phyloP scores from a whole-genome alignment of 1,284 basidiomycete genomes.

The Apiotrichum veenhuisii region DNA sequence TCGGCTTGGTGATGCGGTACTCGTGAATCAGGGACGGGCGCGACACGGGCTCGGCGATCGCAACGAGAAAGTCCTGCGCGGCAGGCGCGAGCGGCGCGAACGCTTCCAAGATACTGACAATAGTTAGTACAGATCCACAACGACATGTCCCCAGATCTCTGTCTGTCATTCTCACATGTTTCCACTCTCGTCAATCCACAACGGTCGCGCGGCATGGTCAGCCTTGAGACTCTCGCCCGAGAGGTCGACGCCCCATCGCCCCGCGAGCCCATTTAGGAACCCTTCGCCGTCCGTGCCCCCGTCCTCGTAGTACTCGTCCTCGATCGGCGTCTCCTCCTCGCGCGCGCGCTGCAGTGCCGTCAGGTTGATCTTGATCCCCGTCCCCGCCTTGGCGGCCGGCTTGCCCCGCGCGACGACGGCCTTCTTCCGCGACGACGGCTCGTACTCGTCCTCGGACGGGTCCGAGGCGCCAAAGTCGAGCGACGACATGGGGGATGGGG shows the following conservation, averaged over 20 bases:
- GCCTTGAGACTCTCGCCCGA: slow-evolving; percentile 72
- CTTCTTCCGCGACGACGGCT: slow-evolving; percentile 18
- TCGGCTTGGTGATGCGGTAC: slow-evolving; percentile 97
- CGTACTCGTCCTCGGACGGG: slow-evolving; percentile 38
- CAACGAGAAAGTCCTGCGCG: slow-evolving; percentile 96
- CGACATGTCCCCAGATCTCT: not conserved
- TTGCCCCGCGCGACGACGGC: slow-evolving; percentile 8
- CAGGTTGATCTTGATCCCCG: slow-evolving; percentile 39
- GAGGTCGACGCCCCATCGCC: slow-evolving; percentile 32
- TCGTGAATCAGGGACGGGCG: slow-evolving; percentile 97
- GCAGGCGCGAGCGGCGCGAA: slow-evolving; percentile 96
- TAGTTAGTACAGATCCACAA: not conserved
- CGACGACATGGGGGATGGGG: slow-evolving; percentile 43
- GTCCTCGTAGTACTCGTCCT: slow-evolving; percentile 23
- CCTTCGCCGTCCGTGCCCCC: slow-evolving; percentile 26
- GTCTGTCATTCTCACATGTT: slow-evolving; percentile 58
- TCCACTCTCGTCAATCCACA: slow-evolving; percentile 93
- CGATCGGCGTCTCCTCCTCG: slow-evolving; percentile 24
- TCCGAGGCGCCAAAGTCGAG: slow-evolving; percentile 44
- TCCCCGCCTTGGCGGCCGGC: not conserved
- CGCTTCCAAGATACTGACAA: slow-evolving; percentile 71
- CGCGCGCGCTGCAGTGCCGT: slow-evolving; percentile 28
- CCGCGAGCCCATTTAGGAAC: slow-evolving; percentile 34
- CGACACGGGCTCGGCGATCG: slow-evolving; percentile 98
- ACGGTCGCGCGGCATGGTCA: slow-evolving; percentile 82